phyloP scores from a whole-genome alignment of 495 filamentous ascomycete species.

The Penicillium salamii region DNA sequence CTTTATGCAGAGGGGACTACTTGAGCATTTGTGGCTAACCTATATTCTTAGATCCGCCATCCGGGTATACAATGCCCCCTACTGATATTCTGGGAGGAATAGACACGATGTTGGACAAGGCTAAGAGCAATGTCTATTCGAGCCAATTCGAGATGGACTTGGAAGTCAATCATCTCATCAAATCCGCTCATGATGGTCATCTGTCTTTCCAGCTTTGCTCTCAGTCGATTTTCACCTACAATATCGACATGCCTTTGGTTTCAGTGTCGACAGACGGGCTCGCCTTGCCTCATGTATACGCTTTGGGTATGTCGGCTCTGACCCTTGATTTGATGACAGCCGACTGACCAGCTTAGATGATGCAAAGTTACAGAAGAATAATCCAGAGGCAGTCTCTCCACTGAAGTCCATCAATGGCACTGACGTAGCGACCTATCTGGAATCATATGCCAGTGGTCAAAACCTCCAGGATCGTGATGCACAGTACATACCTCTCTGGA shows the following conservation, averaged over 20 bases:
- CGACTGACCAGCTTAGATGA: constrained; percentile 15
- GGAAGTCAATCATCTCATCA: constrained; percentile 37
- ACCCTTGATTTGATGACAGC: not conserved
- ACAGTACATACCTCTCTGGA: constrained; percentile 20
- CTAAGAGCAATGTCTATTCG: constrained; percentile 30
- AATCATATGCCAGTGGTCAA: constrained; percentile 15
- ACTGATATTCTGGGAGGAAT: constrained; percentile 50
- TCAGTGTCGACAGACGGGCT: constrained; percentile 39
- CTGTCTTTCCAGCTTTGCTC: constrained; percentile 33
- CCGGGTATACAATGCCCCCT: constrained; percentile 52
- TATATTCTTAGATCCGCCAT: constrained; percentile 38
- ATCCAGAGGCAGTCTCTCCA: constrained; percentile 19
- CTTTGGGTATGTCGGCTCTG: constrained; percentile 13
- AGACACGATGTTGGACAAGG: constrained; percentile 38
- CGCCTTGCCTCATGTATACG: constrained; percentile 35
- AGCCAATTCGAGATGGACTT: constrained; percentile 53
- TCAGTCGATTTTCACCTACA: constrained; percentile 23
- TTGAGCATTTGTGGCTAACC: constrained; percentile 2
- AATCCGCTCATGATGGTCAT: constrained; percentile 50
- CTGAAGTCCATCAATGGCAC: constrained; percentile 34
- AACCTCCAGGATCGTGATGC: constrained; percentile 39
- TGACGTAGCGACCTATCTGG: constrained; percentile 23
- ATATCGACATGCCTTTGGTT: constrained; percentile 22
- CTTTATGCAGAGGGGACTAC: not conserved
- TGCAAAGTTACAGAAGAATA: constrained; percentile 14